Evolutionary conservation across 208 protist genomes (phyloP).

Genomic region (Naegleria gruberi): DNA sequence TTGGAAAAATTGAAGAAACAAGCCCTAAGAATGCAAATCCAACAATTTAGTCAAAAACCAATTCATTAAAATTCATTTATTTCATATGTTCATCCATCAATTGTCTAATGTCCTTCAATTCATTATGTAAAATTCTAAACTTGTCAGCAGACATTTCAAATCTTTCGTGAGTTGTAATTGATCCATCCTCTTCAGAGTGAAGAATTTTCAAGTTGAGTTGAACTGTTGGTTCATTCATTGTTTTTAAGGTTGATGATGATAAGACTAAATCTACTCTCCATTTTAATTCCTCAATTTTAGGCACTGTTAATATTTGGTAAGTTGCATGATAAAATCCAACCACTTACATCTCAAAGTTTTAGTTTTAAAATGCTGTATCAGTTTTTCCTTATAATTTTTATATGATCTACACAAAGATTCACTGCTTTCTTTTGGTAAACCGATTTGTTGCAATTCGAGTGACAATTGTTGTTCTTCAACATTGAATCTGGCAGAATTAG

Average conservation of each 20-base stretch:
- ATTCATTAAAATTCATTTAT: too few species aligned
- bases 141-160: conserved; percentile 7
- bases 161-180: background rate
- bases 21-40: background rate
- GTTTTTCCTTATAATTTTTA: background rate
- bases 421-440: conserved; percentile 6
- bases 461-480: background rate
- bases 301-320: background rate
- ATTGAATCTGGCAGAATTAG: background rate
- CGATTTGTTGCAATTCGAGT: conserved; percentile 17
- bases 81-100: background rate
- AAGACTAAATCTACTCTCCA: conserved; percentile 21
- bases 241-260: background rate
- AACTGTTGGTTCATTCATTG: background rate
- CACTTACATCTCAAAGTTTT: background rate
- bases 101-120: background rate
- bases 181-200: background rate
- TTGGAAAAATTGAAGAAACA: background rate
- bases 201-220: conserved; percentile 1
- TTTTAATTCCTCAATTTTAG: background rate
- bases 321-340: background rate
- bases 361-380: background rate
- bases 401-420: background rate
- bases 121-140: conserved; percentile 8
- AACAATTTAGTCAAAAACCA: background rate